These are phyloP conservation scores for Verticillium albo-atrum DNA, from an alignment of 2,329 filamentous ascomycete genomes.

Conservation along the genomic window DNA sequence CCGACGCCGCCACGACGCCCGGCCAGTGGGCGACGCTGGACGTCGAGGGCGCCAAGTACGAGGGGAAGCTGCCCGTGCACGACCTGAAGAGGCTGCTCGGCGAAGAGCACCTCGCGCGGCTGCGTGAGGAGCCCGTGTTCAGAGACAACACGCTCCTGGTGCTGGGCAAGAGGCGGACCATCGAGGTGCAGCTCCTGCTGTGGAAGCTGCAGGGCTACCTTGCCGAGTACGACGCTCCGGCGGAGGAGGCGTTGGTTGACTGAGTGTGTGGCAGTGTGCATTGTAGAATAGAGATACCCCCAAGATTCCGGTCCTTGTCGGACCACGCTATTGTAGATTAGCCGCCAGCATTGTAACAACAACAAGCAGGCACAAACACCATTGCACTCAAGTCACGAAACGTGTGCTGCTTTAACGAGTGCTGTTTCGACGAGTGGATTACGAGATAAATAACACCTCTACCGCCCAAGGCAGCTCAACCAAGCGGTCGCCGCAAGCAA, in stretches of 20 bases:
- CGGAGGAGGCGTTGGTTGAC: background rate
- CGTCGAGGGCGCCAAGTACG: constrained; percentile 25
- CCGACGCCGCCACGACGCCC: background rate
- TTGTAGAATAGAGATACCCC: background rate
- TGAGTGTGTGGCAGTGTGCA: background rate
- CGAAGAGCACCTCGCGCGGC: constrained; percentile 30
- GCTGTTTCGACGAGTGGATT: background rate
- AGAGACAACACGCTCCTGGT: constrained; percentile 30
- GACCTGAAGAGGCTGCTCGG: constrained; percentile 50
- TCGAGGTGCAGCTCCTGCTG: constrained; percentile 42
- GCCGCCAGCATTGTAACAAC: background rate
- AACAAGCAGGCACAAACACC: background rate
- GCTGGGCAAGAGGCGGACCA: constrained; percentile 29
- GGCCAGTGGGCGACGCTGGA: constrained; percentile 23
- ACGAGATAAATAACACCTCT: background rate
- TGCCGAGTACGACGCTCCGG: constrained; percentile 1
- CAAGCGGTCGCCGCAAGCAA: background rate
- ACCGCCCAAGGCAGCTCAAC: background rate
- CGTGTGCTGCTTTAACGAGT: too few relatives aligned
- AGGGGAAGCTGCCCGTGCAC: constrained; percentile 43
- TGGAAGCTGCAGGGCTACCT: constrained; percentile 58
- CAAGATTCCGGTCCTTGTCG: background rate
- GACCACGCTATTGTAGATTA: background rate
- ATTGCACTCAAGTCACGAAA: too few relatives aligned
- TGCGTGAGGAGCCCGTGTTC: constrained; percentile 20